These are phyloP conservation scores for Vitis hybrid DNA, from an alignment of 177 flowering plant species.

Conservation along the genomic window DNA sequence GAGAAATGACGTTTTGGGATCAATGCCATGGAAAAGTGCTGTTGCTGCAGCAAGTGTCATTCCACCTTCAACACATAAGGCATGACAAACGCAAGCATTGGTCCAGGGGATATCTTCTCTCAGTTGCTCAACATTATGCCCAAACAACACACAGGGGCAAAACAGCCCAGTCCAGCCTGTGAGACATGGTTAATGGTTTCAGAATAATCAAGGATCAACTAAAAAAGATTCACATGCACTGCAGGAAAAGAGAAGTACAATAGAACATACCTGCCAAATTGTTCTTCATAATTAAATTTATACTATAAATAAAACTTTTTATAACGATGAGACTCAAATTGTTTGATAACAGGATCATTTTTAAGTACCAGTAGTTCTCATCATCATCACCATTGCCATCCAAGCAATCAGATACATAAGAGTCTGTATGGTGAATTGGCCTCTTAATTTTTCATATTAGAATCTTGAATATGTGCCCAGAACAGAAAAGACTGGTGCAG, in stretches of 20 bases:
- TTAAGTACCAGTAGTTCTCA: too few relatives aligned
- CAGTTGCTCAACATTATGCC: slow-evolving; percentile 70
- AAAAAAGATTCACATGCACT: not conserved
- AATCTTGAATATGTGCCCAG: too few relatives aligned
- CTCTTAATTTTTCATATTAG: too few relatives aligned
- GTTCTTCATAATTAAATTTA: too few relatives aligned
- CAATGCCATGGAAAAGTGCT: slow-evolving; percentile 64
- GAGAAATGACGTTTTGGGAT: slow-evolving; percentile 71
- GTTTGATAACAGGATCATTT: too few relatives aligned
- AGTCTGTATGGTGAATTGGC: too few relatives aligned
- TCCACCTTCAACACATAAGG: slow-evolving; percentile 87
- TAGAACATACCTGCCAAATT: not conserved
- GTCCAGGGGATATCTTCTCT: slow-evolving; percentile 69
- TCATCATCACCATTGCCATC: too few relatives aligned
- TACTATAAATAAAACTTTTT: too few relatives aligned
- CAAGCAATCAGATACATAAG: too few relatives aligned
- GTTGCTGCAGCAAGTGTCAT: slow-evolving; percentile 68
- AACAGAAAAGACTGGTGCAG: too few relatives aligned
- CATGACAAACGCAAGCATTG: slow-evolving; percentile 77
- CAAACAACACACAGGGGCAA: slow-evolving; percentile 93
- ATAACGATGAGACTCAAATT: too few relatives aligned
- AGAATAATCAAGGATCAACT: not conserved
- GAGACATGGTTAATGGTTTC: not conserved
- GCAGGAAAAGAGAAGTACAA: not conserved
- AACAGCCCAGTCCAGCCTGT: slow-evolving; percentile 79